Conservation (phyloP, 2,329 filamentous ascomycete species). For the Aspergillus brunneoviolaceus region DNA sequence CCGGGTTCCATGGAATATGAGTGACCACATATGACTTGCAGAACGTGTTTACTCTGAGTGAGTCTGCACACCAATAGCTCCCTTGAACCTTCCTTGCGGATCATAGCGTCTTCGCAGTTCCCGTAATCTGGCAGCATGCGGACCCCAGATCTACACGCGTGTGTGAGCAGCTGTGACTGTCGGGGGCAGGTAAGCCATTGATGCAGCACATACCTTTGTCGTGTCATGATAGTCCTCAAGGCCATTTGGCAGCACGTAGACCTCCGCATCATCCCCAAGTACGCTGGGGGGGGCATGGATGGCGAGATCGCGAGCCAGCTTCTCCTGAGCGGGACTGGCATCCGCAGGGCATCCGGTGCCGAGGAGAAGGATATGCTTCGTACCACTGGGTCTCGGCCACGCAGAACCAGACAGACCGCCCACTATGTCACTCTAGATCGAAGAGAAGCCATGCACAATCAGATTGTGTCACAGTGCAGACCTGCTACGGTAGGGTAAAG, state of each 20-base stretch:
- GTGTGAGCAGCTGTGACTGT: background rate
- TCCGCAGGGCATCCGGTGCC: constrained; percentile 11
- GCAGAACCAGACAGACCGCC: constrained; percentile 3
- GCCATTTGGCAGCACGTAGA: constrained; percentile 2
- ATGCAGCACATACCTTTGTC: constrained; percentile 3
- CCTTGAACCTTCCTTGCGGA: too few species aligned
- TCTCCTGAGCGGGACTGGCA: constrained; percentile 5
- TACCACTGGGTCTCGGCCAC: constrained; percentile 9
- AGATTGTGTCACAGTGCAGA: background rate
- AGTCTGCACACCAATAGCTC: too few species aligned
- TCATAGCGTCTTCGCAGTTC: too few species aligned
- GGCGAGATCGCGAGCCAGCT: constrained; percentile 4
- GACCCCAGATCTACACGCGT: constrained; percentile 8
- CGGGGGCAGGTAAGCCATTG: background rate
- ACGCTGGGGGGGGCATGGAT: background rate
- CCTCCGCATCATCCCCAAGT: background rate
- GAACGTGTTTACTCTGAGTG: too few species aligned
- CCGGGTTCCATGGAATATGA: too few species aligned
- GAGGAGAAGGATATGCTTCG: constrained; percentile 11
- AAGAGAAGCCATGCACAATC: background rate
- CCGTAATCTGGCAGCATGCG: constrained; percentile 8
- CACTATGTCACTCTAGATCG: constrained; percentile 3
- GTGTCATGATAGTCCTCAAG: constrained; percentile 10
- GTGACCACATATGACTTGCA: too few species aligned
- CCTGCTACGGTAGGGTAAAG: background rate